phyloP scores from a whole-genome alignment of 176 grass and related monocot species.

The Oryza nivara region DNA sequence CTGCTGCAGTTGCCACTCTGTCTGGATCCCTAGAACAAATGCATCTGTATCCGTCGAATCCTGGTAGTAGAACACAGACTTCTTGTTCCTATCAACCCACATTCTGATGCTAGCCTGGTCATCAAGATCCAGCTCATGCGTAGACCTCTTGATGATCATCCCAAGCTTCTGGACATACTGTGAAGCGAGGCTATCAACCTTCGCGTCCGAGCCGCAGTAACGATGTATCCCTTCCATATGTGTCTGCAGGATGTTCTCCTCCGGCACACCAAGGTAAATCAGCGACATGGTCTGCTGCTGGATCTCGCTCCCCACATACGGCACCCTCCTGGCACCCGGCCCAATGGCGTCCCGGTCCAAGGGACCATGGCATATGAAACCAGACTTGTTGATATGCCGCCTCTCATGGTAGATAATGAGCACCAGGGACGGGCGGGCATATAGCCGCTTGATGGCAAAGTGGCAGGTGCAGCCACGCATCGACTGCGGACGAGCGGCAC shows the following conservation, averaged over 20 bases:
- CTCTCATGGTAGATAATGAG: constrained; percentile 92
- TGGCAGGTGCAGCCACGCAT: constrained; percentile 92
- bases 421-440: constrained; percentile 63
- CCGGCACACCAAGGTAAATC: constrained; percentile 90
- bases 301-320: constrained; percentile 81
- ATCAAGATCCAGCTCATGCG: constrained; percentile 87
- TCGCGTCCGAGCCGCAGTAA: constrained; percentile 68
- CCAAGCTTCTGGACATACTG: constrained; percentile 96
- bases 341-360: constrained; percentile 89
- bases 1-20: constrained; percentile 88
- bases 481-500: constrained; percentile 77
- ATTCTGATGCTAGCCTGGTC: constrained; percentile 86
- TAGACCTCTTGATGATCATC: constrained; percentile 97
- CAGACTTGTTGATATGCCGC: constrained; percentile 78
- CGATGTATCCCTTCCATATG: constrained; percentile 87
- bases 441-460: constrained; percentile 83
- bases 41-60: constrained; percentile 78
- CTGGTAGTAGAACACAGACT: constrained; percentile 85
- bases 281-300: constrained; percentile 93
- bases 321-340: constrained; percentile 73
- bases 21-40: constrained; percentile 86
- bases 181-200: constrained; percentile 61
- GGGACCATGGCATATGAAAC: constrained; percentile 79
- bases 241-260: constrained; percentile 85
- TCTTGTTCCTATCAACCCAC: constrained; percentile 91